Conservation (phyloP, 2,329 filamentous ascomycete species). For the Colletotrichum lupini region DNA sequence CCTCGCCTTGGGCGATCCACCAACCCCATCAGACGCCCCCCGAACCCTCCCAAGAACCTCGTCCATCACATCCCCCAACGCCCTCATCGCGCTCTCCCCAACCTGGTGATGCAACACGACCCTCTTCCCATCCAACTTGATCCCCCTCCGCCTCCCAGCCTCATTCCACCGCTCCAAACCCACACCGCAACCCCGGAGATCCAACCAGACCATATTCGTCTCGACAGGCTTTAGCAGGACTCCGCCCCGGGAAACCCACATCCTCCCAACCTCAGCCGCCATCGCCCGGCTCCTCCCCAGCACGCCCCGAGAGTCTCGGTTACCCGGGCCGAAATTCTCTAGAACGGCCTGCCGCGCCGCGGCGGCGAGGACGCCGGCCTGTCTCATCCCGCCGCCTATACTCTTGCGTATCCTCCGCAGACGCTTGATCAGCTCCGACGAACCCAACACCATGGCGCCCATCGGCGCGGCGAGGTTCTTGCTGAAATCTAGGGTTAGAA, state of each 20-base stretch:
- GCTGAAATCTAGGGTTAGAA: conserved; percentile 68
- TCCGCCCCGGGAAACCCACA: conserved; percentile 74
- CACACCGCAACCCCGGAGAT: conserved; percentile 6
- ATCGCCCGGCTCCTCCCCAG: conserved; percentile 65
- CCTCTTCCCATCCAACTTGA: conserved; percentile 29
- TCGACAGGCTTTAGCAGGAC: conserved; percentile 72
- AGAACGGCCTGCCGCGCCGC: conserved; percentile 82
- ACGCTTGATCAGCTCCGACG: conserved; percentile 68
- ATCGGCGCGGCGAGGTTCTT: conserved; percentile 65
- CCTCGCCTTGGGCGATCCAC: neutral
- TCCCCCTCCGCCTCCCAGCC: neutral
- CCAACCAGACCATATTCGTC: conserved; percentile 83
- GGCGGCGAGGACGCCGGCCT: conserved; percentile 80
- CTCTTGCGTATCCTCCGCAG: conserved; percentile 83
- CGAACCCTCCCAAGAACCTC: neutral
- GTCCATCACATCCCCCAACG: conserved; percentile 12
- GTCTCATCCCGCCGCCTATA: conserved; percentile 82
- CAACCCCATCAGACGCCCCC: neutral
- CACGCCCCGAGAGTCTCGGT: conserved; percentile 40
- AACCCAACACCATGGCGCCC: conserved; percentile 58
- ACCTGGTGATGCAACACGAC: conserved; percentile 30
- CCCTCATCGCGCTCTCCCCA: conserved; percentile 13
- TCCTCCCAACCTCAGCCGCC: conserved; percentile 66
- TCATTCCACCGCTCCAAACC: conserved; percentile 10
- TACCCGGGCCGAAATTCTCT: conserved; percentile 75